Evolutionary conservation across 148 eudicot genomes (phyloP).

Genomic region (Nepenthes gracilis): DNA sequence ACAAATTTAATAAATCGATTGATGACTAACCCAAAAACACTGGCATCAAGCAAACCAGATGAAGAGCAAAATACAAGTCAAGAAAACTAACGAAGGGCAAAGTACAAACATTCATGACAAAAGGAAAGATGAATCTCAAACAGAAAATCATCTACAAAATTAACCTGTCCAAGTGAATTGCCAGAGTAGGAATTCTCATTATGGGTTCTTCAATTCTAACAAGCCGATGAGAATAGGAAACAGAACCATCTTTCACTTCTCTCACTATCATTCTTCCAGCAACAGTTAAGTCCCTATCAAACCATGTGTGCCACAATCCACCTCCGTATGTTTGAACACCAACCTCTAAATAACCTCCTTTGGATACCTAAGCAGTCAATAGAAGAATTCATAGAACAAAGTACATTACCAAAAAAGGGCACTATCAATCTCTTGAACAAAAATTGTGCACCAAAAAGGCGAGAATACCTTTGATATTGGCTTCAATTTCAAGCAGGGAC

Average conservation of each 20-base stretch:
- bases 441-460: background rate
- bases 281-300: constrained; percentile 81
- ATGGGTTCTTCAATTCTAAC: constrained; percentile 80
- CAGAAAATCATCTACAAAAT: constrained; percentile 1
- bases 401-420: background rate
- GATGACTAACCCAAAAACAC: background rate
- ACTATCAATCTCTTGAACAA: background rate
- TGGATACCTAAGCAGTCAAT: constrained; percentile 41
- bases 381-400: background rate
- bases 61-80: no score
- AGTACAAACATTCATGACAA: background rate
- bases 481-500: constrained; percentile 92
- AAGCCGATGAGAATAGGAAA: constrained; percentile 61
- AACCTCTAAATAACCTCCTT: constrained; percentile 87
- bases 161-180: constrained; percentile 94
- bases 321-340: constrained; percentile 96
- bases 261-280: constrained; percentile 85
- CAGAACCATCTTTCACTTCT: constrained; percentile 45
- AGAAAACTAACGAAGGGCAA: no score
- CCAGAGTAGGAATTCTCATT: constrained; percentile 94
- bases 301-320: constrained; percentile 98
- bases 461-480: constrained; percentile 75
- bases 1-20: background rate
- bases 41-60: background rate
- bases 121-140: background rate